Evolutionary conservation across 495 filamentous ascomycete species (phyloP), one percentile per base, ranked within the genome.

Genomic region (Delitschia confertaspora): DNA sequence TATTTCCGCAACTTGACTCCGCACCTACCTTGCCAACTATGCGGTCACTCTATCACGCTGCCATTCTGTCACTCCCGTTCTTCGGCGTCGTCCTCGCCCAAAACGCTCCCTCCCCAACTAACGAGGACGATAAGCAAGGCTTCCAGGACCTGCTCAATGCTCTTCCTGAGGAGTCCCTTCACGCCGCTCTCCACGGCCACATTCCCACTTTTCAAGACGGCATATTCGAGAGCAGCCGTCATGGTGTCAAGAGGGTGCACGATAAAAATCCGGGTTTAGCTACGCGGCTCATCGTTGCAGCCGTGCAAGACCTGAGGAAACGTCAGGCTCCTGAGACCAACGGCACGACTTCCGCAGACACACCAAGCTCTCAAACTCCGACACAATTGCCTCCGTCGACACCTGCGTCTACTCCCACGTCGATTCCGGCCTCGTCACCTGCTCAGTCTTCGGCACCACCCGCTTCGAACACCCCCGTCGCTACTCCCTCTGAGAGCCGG

Each of bases 121-220:
- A 49, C 3, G 35, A 55, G 3, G 38, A 45, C 27, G 37, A 30
- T 5, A 47, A 55, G 20, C 22, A 57, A 21, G 48, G 35, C 5
- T 66, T 71, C 51, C 48, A 60, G 42, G 55, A 62, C 31, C 51
- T 70, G 23, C 60, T 69, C 39, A 57, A 69, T 27, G 49, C 56
- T 4, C 51, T 71, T 4, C 60, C 68, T 1, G 57, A 59, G 16
- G 57, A 64, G 27, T 58, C 61, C 2, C 51, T 73, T 13, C 61
- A 69, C 45, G 59, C 64, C 5, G 58, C 66, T 16, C 56, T 72
- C 7, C 60, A 66, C 38, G 47, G 60, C 16, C 58, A 66, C 33
- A 57, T 62, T 33, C 51, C 60, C 5, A 59, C 62, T 33, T 71
- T 62, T 55, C 51, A 65, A 44, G 67, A 69, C 42, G 69, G 69